phyloP scores from a whole-genome alignment of 1,284 basidiomycete species.

The Heterobasidion occidentale region DNA sequence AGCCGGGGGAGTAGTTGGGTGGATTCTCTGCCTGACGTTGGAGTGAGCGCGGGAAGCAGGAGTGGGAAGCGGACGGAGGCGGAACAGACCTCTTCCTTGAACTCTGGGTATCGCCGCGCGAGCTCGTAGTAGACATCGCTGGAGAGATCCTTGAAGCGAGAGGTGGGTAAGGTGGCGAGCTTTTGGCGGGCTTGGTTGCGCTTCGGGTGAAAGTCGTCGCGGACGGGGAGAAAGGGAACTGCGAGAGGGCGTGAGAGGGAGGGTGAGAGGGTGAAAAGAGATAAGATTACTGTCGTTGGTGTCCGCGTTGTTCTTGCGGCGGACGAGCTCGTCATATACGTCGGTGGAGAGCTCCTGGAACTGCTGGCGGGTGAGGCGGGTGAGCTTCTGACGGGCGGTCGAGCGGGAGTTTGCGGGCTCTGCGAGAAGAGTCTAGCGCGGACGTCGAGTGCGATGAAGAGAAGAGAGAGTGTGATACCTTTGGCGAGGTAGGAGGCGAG shows the following conservation, averaged over 20 bases:
- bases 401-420: slow-evolving; percentile 76
- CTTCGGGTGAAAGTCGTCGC: slow-evolving; percentile 97
- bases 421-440: slow-evolving; percentile 16
- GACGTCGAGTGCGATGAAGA: neutral
- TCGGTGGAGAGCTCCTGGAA: slow-evolving; percentile 93
- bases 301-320: slow-evolving; percentile 53
- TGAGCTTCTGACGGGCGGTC: slow-evolving; percentile 86
- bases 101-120: slow-evolving; percentile 90
- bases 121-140: slow-evolving; percentile 97
- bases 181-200: slow-evolving; percentile 98
- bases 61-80: neutral
- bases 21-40: neutral
- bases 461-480: slow-evolving; percentile 38
- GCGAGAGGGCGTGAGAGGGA: slow-evolving; percentile 1
- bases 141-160: slow-evolving; percentile 93
- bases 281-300: slow-evolving; percentile 53
- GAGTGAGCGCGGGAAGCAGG: neutral
- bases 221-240: slow-evolving; percentile 87
- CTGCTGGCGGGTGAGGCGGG: slow-evolving; percentile 82
- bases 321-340: slow-evolving; percentile 87
- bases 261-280: slow-evolving; percentile 6
- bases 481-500: slow-evolving; percentile 69
- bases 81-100: slow-evolving; percentile 66
- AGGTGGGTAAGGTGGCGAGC: slow-evolving; percentile 87
- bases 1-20: slow-evolving; percentile 33